phyloP scores from a whole-genome alignment of 257 asterid genomes.

The Jaltomata sinuosa region DNA sequence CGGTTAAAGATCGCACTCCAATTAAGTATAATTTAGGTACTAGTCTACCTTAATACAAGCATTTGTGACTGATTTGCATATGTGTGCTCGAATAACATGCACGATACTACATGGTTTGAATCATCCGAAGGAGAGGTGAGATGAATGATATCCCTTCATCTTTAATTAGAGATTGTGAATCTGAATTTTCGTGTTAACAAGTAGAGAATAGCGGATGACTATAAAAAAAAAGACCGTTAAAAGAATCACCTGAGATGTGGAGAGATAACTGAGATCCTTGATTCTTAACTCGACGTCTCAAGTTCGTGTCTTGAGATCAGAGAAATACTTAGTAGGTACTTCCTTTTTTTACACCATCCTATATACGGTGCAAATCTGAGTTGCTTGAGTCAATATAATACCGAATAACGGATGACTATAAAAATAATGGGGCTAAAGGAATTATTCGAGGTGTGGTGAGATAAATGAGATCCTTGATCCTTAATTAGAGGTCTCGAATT shows the following conservation, averaged over 20 bases:
- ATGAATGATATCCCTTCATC: not conserved
- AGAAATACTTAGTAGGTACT: not conserved
- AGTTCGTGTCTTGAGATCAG: not conserved
- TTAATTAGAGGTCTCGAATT: not conserved
- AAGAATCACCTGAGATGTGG: not conserved
- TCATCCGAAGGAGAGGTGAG: too few relatives aligned
- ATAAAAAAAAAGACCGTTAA: not conserved
- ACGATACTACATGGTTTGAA: too few relatives aligned
- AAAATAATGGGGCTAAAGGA: too few relatives aligned
- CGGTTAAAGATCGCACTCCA: accelerated
- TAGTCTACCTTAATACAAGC: not conserved
- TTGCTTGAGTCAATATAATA: not conserved
- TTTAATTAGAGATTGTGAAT: not conserved
- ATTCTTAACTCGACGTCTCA: not conserved
- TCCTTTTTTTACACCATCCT: not conserved
- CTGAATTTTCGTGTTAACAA: not conserved
- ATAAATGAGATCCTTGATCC: too few relatives aligned
- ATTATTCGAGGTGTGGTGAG: too few relatives aligned
- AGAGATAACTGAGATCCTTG: not conserved
- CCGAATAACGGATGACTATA: too few relatives aligned
- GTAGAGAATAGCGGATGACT: not conserved
- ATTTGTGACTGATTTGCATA: not conserved
- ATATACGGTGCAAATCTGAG: not conserved
- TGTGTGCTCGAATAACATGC: not conserved
- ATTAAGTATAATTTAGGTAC: not conserved